phyloP scores from a whole-genome alignment of 768 basidiomycete species.

The Tubosaeta brunneosetosa region DNA sequence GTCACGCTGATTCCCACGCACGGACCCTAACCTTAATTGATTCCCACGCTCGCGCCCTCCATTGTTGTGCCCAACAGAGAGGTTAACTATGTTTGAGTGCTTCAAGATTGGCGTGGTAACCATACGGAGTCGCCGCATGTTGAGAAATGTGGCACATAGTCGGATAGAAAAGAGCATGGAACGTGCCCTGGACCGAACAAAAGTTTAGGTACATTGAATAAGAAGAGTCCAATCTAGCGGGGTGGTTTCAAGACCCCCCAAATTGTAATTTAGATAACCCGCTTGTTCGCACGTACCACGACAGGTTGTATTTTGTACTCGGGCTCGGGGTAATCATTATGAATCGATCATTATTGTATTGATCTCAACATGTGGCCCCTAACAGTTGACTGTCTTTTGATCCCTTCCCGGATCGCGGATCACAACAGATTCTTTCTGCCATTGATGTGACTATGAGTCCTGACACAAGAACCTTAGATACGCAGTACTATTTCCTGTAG shows the following conservation, averaged over 20 bases:
- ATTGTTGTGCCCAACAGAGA: slow-evolving; percentile 12
- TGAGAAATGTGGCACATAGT: background rate
- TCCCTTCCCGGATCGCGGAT: too few species aligned
- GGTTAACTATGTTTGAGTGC: background rate
- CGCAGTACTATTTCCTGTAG: too few species aligned
- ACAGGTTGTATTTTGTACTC: background rate
- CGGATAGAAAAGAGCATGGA: background rate
- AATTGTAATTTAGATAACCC: slow-evolving; percentile 9
- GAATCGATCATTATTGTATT: too few species aligned
- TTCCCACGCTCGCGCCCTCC: slow-evolving; percentile 30
- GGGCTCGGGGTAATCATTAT: too few species aligned
- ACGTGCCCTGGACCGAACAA: background rate
- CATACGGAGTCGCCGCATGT: background rate
- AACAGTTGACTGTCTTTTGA: too few species aligned
- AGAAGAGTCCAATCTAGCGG: background rate
- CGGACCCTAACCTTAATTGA: slow-evolving; percentile 39
- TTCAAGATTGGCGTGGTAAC: background rate
- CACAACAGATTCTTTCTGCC: too few species aligned
- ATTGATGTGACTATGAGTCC: too few species aligned
- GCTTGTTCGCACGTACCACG: background rate
- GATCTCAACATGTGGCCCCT: too few species aligned
- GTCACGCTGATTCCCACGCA: slow-evolving; percentile 38
- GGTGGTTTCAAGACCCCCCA: slow-evolving; percentile 29
- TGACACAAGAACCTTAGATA: too few species aligned
- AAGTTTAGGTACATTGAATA: too few species aligned